Conservation (phyloP, 345 rosid species). For the Pseudoturritis turrita region DNA sequence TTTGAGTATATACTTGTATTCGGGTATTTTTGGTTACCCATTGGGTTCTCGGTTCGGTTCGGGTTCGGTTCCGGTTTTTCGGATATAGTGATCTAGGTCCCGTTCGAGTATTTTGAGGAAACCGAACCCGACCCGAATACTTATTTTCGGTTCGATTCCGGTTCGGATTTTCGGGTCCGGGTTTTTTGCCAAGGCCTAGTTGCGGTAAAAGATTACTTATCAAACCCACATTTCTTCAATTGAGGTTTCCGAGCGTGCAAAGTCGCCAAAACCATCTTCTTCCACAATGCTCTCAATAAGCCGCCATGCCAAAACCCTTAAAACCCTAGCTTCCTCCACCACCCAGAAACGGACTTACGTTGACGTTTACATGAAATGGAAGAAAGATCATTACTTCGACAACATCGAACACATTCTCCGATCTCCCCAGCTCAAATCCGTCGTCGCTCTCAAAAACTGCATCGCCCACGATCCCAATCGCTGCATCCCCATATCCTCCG, state of each 20-base stretch:
- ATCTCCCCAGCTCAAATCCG: slow-evolving; percentile 60
- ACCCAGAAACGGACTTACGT: slow-evolving; percentile 50
- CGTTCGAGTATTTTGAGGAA: no score
- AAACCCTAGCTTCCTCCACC: slow-evolving; percentile 23
- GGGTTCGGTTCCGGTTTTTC: no score
- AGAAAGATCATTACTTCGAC: slow-evolving; percentile 63
- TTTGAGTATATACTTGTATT: no score
- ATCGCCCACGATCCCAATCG: slow-evolving; percentile 43
- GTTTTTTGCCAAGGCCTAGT: no score
- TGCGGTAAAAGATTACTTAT: no score
- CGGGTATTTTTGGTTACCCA: no score
- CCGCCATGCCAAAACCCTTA: slow-evolving; percentile 34
- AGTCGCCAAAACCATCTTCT: background rate
- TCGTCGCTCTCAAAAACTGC: slow-evolving; percentile 61
- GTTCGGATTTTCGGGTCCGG: no score
- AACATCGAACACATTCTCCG: slow-evolving; percentile 65
- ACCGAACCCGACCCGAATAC: no score
- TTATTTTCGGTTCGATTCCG: no score
- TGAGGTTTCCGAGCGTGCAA: background rate
- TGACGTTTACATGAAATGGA: slow-evolving; percentile 90
- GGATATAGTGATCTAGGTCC: no score
- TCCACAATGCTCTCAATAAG: slow-evolving; percentile 36
- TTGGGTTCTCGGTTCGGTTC: no score
- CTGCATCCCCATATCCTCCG: slow-evolving; percentile 62
- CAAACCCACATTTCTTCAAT: no score